Evolutionary conservation across 78 protist species (phyloP), one percentile per base, ranked within the genome.

Genomic region (Chrysochromulina tobinii): DNA sequence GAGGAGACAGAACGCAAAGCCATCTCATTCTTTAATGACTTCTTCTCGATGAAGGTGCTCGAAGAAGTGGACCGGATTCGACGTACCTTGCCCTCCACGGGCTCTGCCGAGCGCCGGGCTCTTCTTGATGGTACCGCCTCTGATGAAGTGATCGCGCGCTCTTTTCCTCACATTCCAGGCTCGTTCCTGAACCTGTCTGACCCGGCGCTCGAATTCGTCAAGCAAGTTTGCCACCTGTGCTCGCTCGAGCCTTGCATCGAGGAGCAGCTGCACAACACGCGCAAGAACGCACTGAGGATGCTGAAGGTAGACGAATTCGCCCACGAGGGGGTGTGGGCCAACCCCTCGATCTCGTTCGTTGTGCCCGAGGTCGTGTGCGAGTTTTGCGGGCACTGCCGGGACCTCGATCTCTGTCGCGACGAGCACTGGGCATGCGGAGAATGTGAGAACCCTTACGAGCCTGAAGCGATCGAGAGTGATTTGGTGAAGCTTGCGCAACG

Each of bases 341-440:
- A 21, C 9, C 87, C 87, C 12, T 27, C 55, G 12, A 21, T 8
- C 20, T 6, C 48, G 12, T 17, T 1, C 55, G 27, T 17, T 5
- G 27, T 81, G 53, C 55, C 87, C 20, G 87, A 81, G 27, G 87
- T 81, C 8, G 61, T 7, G 7, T 81, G 87, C n/a, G 61, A 3
- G n/a, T 57, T 17, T 8, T 81, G 87, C 54, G 21, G 18, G 8
- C n/a, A 3, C 58, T 8, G 8, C n/a, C n/a, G n/a, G n/a, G 87
- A 81, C 87, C 68, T 81, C 61, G 87, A 81, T 21, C n/a, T 81
- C 12, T 81, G 54, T 18, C 58, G 87, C 58, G 48, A 79, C 85
- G 5, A 9, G 9, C 53, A 64, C 25, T 67, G 73, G 73, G 2
- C 8, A 1, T 67, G 73, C 38, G 38, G 9, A 18, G 7, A 25